Base-by-base conservation (phyloP, 2,329 filamentous ascomycete species). In the Diaporthe citri region DNA sequence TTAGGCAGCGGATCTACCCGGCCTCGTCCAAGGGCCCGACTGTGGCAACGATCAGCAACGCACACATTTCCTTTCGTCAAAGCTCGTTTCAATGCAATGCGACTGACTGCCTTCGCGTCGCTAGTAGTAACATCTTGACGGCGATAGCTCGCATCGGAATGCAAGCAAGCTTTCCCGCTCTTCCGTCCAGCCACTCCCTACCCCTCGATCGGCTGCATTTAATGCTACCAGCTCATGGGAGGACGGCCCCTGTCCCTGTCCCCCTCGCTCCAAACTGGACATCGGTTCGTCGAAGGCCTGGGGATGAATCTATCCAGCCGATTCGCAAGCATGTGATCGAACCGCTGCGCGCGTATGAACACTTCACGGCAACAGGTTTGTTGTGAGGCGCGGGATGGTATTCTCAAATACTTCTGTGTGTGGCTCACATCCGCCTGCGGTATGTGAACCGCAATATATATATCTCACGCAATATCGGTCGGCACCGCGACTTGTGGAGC, bases 1-100 rank as follows among this genome's bases (percentile, higher is more conserved):
- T 62, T 75, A 51, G 41, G 52, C 28, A 55, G 48, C 75, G 75
- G 75, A 76, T 76, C 75, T 75, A 75, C 73, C 73, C 75, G 75
- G n/a, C 51, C 25, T 67, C n/a, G 60, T 59, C 62, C 25, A 39
- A 34, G 57, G 71, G 36, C 39, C 64, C 48, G 12, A 52, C 64
- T 66, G 39, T 31, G 60, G 72, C 55, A 46, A 41, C 36, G 60
- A 75, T 76, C 60, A 48, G 55, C 69, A n/a, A 39, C 25, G n/a
- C 52, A 55, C 20, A 64, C 34, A 52, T 22, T 52, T 60, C 25
- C 56, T n/a, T 55, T 52, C 25, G 28, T 43, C 57, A 69, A 69
- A 36, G 43, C 51, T 69, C 25, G 52, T 60, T 59, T 71, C 43
- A 71, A 41, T 34, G 69, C 69, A 57, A 46, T 43, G 56, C 46